Conservation (phyloP, 2,329 filamentous ascomycete genomes). For the Xylogone sp. region DNA sequence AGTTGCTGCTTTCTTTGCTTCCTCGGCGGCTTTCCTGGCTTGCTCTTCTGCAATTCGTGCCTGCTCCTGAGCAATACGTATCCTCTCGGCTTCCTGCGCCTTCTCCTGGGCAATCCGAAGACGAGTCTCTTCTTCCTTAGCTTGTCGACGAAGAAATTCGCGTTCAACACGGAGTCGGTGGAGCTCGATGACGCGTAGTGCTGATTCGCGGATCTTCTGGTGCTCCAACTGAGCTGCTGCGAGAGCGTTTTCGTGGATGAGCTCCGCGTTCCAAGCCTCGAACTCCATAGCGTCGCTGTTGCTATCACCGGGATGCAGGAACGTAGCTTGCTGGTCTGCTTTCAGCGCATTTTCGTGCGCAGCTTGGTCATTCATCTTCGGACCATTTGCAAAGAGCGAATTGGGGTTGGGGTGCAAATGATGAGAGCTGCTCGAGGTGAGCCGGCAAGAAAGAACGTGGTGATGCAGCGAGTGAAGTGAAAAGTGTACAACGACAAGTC, state of each 20-base stretch:
- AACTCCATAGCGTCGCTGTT: slow-evolving; percentile 2
- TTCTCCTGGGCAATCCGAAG: slow-evolving; percentile 32
- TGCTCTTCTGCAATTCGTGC: slow-evolving; percentile 5
- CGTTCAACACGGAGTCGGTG: slow-evolving; percentile 42
- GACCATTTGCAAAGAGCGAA: neutral
- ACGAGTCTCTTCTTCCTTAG: slow-evolving; percentile 17
- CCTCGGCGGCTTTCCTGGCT: neutral
- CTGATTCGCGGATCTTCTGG: slow-evolving; percentile 54
- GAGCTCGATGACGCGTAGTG: slow-evolving; percentile 44
- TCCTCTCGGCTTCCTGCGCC: slow-evolving; percentile 40
- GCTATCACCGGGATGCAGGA: neutral
- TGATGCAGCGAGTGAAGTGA: neutral
- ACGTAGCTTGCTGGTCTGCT: neutral
- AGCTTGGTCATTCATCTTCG: neutral
- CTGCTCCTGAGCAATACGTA: slow-evolving; percentile 17
- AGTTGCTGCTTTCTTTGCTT: no score
- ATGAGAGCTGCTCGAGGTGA: neutral
- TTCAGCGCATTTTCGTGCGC: neutral
- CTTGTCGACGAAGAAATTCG: slow-evolving; percentile 12
- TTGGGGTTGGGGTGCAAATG: neutral
- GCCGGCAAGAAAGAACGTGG: neutral
- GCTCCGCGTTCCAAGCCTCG: slow-evolving; percentile 14
- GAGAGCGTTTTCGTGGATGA: slow-evolving; percentile 48
- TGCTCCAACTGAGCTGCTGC: slow-evolving; percentile 63
- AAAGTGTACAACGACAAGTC: neutral